Conservation (phyloP, 140 eudicot species). For the Oenanthe javanica region DNA sequence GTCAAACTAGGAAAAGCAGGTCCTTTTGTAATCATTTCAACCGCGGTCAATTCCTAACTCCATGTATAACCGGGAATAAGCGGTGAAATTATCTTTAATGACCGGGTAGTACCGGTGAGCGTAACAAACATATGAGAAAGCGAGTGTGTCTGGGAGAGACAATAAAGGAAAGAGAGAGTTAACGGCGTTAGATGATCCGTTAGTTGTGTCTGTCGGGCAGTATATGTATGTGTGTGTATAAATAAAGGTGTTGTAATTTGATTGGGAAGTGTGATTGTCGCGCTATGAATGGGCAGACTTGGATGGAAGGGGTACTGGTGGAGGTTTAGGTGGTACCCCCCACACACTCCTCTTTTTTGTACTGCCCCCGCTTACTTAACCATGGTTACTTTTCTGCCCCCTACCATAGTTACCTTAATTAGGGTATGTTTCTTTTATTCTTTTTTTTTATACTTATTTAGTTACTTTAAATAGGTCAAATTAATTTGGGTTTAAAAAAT, state of each 20-base stretch:
- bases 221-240: constrained; percentile 15
- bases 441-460: too few species aligned
- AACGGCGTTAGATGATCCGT: constrained; percentile 29
- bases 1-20: constrained; percentile 16
- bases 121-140: constrained; percentile 6
- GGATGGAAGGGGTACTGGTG: constrained; percentile 28
- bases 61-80: not conserved
- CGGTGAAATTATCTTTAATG: not conserved
- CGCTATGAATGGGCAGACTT: constrained; percentile 48
- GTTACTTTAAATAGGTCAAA: not conserved
- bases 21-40: constrained; percentile 16
- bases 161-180: constrained; percentile 12
- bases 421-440: too few species aligned
- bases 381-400: constrained; percentile 17
- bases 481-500: too few species aligned
- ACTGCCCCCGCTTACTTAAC: constrained; percentile 9
- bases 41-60: constrained; percentile 20
- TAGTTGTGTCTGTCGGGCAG: constrained; percentile 24
- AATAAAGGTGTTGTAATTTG: constrained; percentile 23
- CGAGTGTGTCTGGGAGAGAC: constrained; percentile 20
- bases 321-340: constrained; percentile 20
- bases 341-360: not conserved
- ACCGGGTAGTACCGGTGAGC: constrained; percentile 31
- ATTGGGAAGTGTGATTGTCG: constrained; percentile 57
- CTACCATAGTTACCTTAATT: not conserved